Base-by-base conservation (phyloP, 2,329 filamentous ascomycete genomes). In the Clonostachys rhizophaga region DNA sequence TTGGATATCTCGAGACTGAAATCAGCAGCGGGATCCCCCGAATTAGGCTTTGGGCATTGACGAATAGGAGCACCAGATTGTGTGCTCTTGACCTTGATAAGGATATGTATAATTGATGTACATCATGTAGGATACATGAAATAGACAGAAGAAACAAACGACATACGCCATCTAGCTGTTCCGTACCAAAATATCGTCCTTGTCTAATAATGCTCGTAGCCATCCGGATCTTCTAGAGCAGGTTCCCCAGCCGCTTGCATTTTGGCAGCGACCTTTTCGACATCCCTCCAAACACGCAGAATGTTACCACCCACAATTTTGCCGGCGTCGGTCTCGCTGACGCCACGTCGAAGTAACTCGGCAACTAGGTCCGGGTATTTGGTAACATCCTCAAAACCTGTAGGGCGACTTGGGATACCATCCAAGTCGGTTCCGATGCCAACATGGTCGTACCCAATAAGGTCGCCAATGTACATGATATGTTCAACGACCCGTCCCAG, bases 401-500 rank as follows among this genome's bases (percentile, higher is more conserved):
- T 62, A 0, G 91, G 90, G 5, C 83, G 83, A 1, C 56, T 63
- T 2, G 63, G 59, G 48, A 91, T 91, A 9, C 82, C 92, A 62
- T 96, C 91, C 62, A 91, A 96, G 63, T 97, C 92, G 45, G 87
- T 91, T 0, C 92, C 92, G 16, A 96, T 67, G 1, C 91, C 92
- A 14, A 96, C 90, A 61, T 96, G 80, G 39, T 91, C 87, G 56
- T 87, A 96, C 4, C 92, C 92, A 50, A 96, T 89, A 34, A 86
- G 69, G 42, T 87, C 73, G 3, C 89, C 92, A 54, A 96, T 91
- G 60, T 97, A 78, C 52, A 81, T 75, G 50, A 96, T 86, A 63
- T 96, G 92, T 51, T 83, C 76, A 2, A 83, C 89, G 2, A 95
- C 89, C 50, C 91, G 88, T 18, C 75, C 74, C 35, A 97, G 65